Evolutionary conservation across 2,329 filamentous ascomycete species (phyloP).

Genomic region (Hypoxylon rubiginosum): DNA sequence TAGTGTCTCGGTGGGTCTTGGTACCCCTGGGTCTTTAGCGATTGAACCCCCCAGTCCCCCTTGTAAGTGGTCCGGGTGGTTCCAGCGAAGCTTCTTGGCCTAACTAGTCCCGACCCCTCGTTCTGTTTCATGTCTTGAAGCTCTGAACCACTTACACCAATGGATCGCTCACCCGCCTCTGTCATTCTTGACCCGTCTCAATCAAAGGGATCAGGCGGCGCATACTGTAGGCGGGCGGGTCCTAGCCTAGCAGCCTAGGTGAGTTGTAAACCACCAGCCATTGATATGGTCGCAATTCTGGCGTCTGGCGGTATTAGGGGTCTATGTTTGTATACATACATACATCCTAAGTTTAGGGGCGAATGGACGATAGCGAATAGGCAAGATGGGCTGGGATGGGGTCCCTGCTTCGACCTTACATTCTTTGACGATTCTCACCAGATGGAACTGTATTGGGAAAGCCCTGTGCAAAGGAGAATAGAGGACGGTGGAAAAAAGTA

Average conservation of each 20-base stretch:
- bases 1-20: slow-evolving; percentile 22
- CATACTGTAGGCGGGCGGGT: slow-evolving; percentile 47
- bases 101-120: slow-evolving; percentile 41
- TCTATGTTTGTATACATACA: slow-evolving; percentile 42
- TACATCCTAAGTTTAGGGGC: slow-evolving; percentile 13
- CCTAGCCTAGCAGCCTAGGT: slow-evolving; percentile 37
- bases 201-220: slow-evolving; percentile 48
- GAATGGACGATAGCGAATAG: slow-evolving; percentile 37
- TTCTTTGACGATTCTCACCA: slow-evolving; percentile 33
- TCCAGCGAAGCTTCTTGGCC: slow-evolving; percentile 40
- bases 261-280: slow-evolving; percentile 45
- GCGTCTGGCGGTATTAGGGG: slow-evolving; percentile 46
- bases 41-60: slow-evolving; percentile 31
- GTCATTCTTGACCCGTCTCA: slow-evolving; percentile 39
- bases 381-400: slow-evolving; percentile 37
- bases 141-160: slow-evolving; percentile 47
- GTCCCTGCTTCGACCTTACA: slow-evolving; percentile 26
- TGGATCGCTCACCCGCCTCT: slow-evolving; percentile 46
- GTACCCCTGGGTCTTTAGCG: slow-evolving; percentile 7
- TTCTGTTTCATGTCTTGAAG: slow-evolving; percentile 51
- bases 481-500: slow-evolving; percentile 40
- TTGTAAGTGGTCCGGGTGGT: slow-evolving; percentile 29
- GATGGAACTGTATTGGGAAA: slow-evolving; percentile 31
- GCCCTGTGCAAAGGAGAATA: slow-evolving; percentile 28
- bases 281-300: slow-evolving; percentile 42